Conservation (phyloP, 2,329 filamentous ascomycete genomes). For the Trichocomaceae sp. region DNA sequence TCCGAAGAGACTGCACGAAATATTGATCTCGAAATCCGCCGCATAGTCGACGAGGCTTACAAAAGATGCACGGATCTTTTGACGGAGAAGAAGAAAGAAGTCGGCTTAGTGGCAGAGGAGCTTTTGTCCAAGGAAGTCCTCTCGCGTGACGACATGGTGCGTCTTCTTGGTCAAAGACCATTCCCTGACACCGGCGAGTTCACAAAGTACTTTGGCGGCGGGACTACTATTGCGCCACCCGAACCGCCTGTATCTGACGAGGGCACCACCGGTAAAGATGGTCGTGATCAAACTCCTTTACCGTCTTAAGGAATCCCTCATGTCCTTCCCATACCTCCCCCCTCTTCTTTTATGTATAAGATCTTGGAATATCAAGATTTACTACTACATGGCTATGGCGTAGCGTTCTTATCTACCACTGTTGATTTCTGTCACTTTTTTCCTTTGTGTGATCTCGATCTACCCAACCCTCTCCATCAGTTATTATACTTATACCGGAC, state of each 20-base stretch:
- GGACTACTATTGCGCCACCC: slow-evolving; percentile 49
- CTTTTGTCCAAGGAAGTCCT: slow-evolving; percentile 87
- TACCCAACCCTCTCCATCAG: not conserved
- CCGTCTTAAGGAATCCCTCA: slow-evolving; percentile 11
- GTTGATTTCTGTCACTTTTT: not conserved
- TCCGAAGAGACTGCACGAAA: slow-evolving; percentile 86
- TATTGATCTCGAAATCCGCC: slow-evolving; percentile 85
- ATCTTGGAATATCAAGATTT: not conserved
- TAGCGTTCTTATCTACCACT: not conserved
- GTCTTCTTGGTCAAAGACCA: slow-evolving; percentile 75
- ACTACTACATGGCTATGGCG: not conserved
- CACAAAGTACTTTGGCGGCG: slow-evolving; percentile 74
- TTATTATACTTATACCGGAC: not conserved
- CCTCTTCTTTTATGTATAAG: not conserved
- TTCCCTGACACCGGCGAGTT: slow-evolving; percentile 86
- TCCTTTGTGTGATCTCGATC: not conserved
- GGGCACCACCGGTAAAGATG: slow-evolving; percentile 38
- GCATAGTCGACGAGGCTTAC: slow-evolving; percentile 89
- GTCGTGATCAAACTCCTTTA: slow-evolving; percentile 28
- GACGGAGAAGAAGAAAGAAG: slow-evolving; percentile 75
- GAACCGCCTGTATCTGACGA: slow-evolving; percentile 33
- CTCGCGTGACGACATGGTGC: slow-evolving; percentile 82
- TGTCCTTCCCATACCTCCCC: not conserved
- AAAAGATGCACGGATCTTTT: slow-evolving; percentile 80
- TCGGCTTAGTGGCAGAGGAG: slow-evolving; percentile 88